phyloP scores from a whole-genome alignment of 306 rosid species.

The Medicago lupulina region DNA sequence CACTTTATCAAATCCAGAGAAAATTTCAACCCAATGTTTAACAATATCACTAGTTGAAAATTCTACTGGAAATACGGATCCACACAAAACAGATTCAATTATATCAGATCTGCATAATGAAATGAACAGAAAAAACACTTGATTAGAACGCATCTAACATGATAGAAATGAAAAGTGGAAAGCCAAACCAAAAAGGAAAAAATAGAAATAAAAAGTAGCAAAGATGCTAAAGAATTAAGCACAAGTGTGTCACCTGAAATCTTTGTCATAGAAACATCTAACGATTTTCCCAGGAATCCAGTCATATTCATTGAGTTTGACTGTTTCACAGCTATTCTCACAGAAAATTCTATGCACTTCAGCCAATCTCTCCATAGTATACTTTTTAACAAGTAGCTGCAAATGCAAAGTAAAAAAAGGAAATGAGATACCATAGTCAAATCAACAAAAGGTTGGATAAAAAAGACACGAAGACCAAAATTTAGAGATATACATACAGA shows the following conservation, averaged over 20 bases:
- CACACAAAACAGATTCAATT: constrained; percentile 81
- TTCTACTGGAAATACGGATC: constrained; percentile 80
- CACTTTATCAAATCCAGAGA: constrained; percentile 83
- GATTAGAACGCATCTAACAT: constrained; percentile 27
- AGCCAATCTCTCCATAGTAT: constrained; percentile 90
- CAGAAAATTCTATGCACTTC: constrained; percentile 78
- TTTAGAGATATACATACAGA: constrained; percentile 65
- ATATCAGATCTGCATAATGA: constrained; percentile 81
- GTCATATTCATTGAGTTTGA: constrained; percentile 59
- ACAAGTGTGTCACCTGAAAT: constrained; percentile 75
- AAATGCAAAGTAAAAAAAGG: constrained; percentile 46
- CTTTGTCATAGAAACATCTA: constrained; percentile 93
- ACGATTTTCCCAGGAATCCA: constrained; percentile 97
- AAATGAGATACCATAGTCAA: constrained; percentile 40
- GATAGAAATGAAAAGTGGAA: constrained; percentile 7
- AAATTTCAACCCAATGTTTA: constrained; percentile 81
- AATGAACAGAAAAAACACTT: constrained; percentile 25
- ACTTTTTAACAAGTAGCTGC: constrained; percentile 91
- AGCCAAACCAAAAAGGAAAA: constrained; percentile 21
- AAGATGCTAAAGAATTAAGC: constrained; percentile 11
- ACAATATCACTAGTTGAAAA: constrained; percentile 68
- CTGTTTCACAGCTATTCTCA: constrained; percentile 58
- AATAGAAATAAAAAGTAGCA: background rate
- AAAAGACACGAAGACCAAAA: constrained; percentile 18
- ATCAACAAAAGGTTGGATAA: constrained; percentile 17